These are phyloP conservation scores for Phyllosticta citribraziliensis DNA, from an alignment of 2,329 filamentous ascomycete species.

Conservation along the genomic window DNA sequence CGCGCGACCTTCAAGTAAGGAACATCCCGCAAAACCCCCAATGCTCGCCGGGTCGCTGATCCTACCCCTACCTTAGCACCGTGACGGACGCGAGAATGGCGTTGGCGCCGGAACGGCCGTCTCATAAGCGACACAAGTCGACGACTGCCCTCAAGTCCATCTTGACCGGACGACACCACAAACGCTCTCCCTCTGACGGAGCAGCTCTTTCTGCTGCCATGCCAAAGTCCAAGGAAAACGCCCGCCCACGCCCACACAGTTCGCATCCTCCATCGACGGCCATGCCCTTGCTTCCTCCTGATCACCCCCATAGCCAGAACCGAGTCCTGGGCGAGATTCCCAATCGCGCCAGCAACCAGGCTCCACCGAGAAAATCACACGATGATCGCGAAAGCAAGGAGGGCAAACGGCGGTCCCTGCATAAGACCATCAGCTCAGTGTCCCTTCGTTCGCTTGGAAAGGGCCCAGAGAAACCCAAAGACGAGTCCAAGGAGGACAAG, in stretches of 20 bases:
- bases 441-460: conserved; percentile 44
- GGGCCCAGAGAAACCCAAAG: conserved; percentile 32
- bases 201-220: conserved; percentile 16
- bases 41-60: background rate
- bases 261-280: conserved; percentile 17
- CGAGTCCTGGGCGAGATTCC: conserved; percentile 20
- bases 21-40: background rate
- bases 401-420: conserved; percentile 26
- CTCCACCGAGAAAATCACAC: conserved; percentile 28
- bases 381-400: conserved; percentile 18
- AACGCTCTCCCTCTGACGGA: conserved; percentile 36
- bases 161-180: conserved; percentile 41
- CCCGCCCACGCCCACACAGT: conserved; percentile 11
- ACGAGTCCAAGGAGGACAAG: conserved; percentile 12
- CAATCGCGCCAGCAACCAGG: conserved; percentile 27
- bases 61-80: background rate
- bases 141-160: conserved; percentile 44
- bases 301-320: conserved; percentile 35
- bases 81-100: conserved; percentile 6
- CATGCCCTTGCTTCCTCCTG: conserved; percentile 36
- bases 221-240: conserved; percentile 8
- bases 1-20: background rate
- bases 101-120: conserved; percentile 6
- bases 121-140: conserved; percentile 31
- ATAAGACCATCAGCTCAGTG: conserved; percentile 45